Evolutionary conservation across 78 protist genomes (phyloP).

Genomic region (Abeoforma whisleri): DNA sequence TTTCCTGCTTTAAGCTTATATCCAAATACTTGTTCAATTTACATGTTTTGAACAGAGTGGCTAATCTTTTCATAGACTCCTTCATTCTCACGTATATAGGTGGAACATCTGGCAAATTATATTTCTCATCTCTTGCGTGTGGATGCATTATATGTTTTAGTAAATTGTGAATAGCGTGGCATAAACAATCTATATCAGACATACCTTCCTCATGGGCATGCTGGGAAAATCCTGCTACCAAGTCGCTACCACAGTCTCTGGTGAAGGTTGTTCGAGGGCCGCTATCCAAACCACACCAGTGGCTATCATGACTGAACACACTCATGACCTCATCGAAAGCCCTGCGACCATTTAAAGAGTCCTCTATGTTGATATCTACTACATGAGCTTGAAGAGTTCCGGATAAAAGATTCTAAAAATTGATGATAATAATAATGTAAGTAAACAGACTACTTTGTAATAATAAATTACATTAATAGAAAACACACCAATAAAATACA

Average conservation of each 20-base stretch:
- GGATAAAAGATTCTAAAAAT: background rate
- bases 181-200: background rate
- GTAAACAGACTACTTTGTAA: too few relatives aligned
- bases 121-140: background rate
- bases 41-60: background rate
- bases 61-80: background rate
- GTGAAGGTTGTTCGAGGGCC: background rate
- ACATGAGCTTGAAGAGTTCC: background rate
- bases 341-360: background rate
- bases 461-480: too few relatives aligned
- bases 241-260: background rate
- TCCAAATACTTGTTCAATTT: background rate
- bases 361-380: background rate
- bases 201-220: background rate
- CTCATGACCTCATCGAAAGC: background rate
- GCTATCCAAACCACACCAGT: too few relatives aligned
- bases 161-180: background rate
- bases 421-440: too few relatives aligned
- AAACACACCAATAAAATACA: too few relatives aligned
- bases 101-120: background rate
- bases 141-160: background rate
- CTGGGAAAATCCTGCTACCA: background rate
- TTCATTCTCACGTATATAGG: background rate
- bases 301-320: background rate
- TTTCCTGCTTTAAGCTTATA: background rate